These are phyloP conservation scores for Fusarium cyanostomum DNA, from an alignment of 2,329 filamentous ascomycete species.

Conservation along the genomic window DNA sequence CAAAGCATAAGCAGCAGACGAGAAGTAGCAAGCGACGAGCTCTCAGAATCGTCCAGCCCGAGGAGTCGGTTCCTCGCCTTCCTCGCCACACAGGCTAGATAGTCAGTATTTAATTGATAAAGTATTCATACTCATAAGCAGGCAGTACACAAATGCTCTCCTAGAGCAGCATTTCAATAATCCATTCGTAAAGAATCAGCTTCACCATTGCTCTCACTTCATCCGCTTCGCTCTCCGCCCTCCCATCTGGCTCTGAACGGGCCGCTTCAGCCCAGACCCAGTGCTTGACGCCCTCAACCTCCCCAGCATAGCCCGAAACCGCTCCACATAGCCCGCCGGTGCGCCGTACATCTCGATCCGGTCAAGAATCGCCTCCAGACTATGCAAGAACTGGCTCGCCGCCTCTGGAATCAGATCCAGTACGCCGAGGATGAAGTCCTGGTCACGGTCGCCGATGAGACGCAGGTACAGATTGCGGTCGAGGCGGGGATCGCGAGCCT, in stretches of 20 bases:
- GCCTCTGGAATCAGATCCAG: conserved; percentile 56
- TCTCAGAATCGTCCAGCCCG: background rate
- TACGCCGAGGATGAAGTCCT: conserved; percentile 57
- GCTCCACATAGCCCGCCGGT: conserved; percentile 49
- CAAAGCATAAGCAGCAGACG: background rate
- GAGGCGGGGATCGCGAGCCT: conserved; percentile 32
- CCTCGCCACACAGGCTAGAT: background rate
- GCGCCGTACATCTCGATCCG: conserved; percentile 48
- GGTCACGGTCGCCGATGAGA: conserved; percentile 57
- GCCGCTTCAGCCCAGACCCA: conserved; percentile 47
- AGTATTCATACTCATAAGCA: conserved; percentile 12
- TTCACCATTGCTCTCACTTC: conserved; percentile 40
- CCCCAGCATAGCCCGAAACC: conserved; percentile 46
- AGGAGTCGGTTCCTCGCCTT: background rate
- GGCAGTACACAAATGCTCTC: background rate
- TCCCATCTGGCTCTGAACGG: conserved; percentile 37
- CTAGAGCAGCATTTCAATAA: background rate
- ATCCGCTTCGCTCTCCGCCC: conserved; percentile 47
- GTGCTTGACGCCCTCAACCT: conserved; percentile 44
- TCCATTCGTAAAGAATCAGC: background rate
- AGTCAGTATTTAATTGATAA: background rate
- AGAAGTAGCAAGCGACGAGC: background rate
- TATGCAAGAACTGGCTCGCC: conserved; percentile 54
- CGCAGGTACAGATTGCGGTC: conserved; percentile 59
- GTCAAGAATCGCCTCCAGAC: conserved; percentile 48